Percentiles rank a stretch among this genome's conserved stretches.
Evolutionary conservation across 2,329 filamentous ascomycete genomes (phyloP).

Genomic region (Keithomyces neogunnii): DNA sequence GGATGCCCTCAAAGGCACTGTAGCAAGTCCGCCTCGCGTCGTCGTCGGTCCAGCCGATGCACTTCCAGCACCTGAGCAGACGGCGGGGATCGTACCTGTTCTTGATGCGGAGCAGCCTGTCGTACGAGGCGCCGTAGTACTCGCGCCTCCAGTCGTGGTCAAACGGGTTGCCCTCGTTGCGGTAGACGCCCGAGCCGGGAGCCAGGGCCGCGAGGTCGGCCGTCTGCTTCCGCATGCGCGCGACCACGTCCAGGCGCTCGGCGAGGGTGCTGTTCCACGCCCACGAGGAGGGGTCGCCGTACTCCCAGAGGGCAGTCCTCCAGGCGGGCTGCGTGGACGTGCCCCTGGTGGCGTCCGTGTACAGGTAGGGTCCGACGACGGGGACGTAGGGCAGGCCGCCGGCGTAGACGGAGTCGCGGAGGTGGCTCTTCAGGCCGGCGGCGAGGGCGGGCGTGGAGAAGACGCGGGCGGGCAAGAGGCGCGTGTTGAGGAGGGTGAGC

Average conservation of each 20-base stretch:
- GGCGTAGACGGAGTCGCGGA: constrained; percentile 6
- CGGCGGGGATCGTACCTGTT: neutral
- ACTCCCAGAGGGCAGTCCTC: constrained; percentile 12
- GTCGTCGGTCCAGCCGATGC: constrained; percentile 6
- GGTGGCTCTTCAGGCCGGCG: constrained; percentile 3
- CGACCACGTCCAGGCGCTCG: constrained; percentile 7
- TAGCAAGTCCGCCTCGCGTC: constrained; percentile 1
- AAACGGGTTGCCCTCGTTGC: constrained; percentile 20
- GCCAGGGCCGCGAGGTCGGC: constrained; percentile 7
- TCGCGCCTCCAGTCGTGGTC: constrained; percentile 17
- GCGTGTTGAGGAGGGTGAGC: constrained; percentile 8
- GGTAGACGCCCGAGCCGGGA: constrained; percentile 15
- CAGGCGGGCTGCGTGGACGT: constrained; percentile 11
- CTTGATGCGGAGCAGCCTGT: constrained; percentile 32
- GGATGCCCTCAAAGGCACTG: neutral
- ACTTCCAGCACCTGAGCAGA: neutral
- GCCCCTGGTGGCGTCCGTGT: neutral
- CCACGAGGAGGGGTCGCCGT: constrained; percentile 6
- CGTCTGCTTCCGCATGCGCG: constrained; percentile 11
- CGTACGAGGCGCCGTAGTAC: constrained; percentile 21
- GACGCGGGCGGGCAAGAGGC: constrained; percentile 6
- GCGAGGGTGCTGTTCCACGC: constrained; percentile 10
- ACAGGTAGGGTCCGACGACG: constrained; percentile 7
- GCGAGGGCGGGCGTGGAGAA: constrained; percentile 1
- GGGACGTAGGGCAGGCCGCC: constrained; percentile 10